phyloP scores from a whole-genome alignment of 2,329 filamentous ascomycete genomes.

The Graphilbum ipis-grandicollis region DNA sequence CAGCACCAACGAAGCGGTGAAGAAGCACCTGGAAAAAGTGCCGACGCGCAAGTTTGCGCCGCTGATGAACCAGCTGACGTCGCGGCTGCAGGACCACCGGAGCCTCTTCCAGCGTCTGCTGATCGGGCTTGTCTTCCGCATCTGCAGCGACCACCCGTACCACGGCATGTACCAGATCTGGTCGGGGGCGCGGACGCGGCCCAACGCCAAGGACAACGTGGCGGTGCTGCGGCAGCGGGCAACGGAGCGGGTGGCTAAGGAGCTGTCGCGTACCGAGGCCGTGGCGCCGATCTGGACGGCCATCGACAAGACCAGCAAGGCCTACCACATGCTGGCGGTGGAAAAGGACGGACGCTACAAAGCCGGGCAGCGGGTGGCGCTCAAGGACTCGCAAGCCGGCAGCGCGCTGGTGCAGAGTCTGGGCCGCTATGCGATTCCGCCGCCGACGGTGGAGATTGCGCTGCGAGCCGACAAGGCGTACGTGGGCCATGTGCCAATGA shows the following conservation, averaged over 20 bases:
- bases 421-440: slow-evolving; percentile 54
- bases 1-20: slow-evolving; percentile 61
- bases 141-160: slow-evolving; percentile 85
- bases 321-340: slow-evolving; percentile 45
- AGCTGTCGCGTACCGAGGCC: slow-evolving; percentile 34
- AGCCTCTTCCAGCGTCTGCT: slow-evolving; percentile 62
- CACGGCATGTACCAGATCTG: slow-evolving; percentile 97
- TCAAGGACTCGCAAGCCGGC: slow-evolving; percentile 42
- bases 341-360: slow-evolving; percentile 51
- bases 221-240: slow-evolving; percentile 59
- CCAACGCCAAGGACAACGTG: slow-evolving; percentile 54
- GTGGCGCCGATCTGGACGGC: slow-evolving; percentile 46
- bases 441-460: slow-evolving; percentile 74
- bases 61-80: slow-evolving; percentile 91
- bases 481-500: slow-evolving; percentile 47
- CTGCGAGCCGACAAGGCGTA: slow-evolving; percentile 62
- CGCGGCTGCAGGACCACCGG: slow-evolving; percentile 59
- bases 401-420: slow-evolving; percentile 45
- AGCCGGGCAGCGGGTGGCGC: slow-evolving; percentile 40
- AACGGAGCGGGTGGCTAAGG: slow-evolving; percentile 48
- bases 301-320: slow-evolving; percentile 57
- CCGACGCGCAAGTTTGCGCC: slow-evolving; percentile 83
- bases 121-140: slow-evolving; percentile 55
- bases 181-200: slow-evolving; percentile 55
- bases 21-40: slow-evolving; percentile 51